Evolutionary conservation across 2,329 filamentous ascomycete species (phyloP).

Genomic region (Fusarium liriodendri): DNA sequence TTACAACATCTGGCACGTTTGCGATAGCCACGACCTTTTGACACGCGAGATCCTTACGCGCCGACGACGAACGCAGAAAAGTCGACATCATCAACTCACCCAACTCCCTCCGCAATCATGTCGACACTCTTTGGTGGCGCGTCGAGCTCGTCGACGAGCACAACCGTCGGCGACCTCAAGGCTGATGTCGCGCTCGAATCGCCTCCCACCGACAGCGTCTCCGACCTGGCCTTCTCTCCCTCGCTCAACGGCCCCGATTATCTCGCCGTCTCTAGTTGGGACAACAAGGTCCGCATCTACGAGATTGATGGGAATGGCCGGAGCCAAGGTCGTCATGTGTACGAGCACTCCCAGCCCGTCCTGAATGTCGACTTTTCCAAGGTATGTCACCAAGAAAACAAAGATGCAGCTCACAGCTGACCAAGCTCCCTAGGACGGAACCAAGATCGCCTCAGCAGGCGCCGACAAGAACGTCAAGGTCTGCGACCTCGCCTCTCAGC

Average conservation of each 20-base stretch:
- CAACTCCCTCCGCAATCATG: slow-evolving; percentile 60
- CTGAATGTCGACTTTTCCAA: slow-evolving; percentile 89
- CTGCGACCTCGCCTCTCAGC: slow-evolving; percentile 79
- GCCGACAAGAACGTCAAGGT: slow-evolving; percentile 92
- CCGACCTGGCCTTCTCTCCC: slow-evolving; percentile 86
- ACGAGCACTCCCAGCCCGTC: slow-evolving; percentile 88
- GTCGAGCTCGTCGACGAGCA: slow-evolving; percentile 65
- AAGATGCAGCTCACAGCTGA: slow-evolving; percentile 9
- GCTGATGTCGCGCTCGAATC: slow-evolving; percentile 84
- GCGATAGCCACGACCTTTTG: background rate
- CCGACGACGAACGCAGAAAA: slow-evolving; percentile 3
- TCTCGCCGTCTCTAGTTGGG: slow-evolving; percentile 93
- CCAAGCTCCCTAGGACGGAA: slow-evolving; percentile 76
- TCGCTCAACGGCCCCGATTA: slow-evolving; percentile 71
- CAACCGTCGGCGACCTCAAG: slow-evolving; percentile 89
- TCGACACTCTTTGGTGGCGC: slow-evolving; percentile 70
- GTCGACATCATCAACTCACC: slow-evolving; percentile 6
- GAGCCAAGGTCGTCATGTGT: slow-evolving; percentile 85
- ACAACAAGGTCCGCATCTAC: slow-evolving; percentile 98
- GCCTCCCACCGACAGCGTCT: slow-evolving; percentile 89
- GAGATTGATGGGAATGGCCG: slow-evolving; percentile 82
- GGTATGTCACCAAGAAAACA: slow-evolving; percentile 62
- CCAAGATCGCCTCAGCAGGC: slow-evolving; percentile 86
- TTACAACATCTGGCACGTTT: background rate
- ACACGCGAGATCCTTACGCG: background rate